Percentiles rank a stretch among this genome's conserved stretches.
Evolutionary conservation across 805 yeast species (phyloP).

Genomic region (Candida dajiaensis): DNA sequence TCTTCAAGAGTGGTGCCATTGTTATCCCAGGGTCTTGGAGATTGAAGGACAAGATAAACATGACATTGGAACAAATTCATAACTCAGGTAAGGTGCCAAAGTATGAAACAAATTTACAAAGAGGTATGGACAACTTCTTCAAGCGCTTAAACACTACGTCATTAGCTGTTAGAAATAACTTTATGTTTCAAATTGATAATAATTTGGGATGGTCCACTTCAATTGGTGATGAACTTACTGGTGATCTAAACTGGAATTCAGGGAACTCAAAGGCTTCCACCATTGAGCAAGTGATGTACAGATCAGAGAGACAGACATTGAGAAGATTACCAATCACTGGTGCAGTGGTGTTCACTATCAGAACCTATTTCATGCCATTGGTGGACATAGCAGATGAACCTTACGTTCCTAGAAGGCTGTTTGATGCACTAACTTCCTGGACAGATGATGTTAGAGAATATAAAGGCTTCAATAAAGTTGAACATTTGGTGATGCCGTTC

Average conservation of each 20-base stretch:
- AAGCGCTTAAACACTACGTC: slow-evolving; percentile 48
- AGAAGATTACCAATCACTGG: slow-evolving; percentile 57
- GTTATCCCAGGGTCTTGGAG: slow-evolving; percentile 69
- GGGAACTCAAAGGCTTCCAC: slow-evolving; percentile 41
- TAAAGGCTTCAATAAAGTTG: slow-evolving; percentile 50
- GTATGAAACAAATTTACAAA: slow-evolving; percentile 49
- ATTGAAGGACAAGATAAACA: slow-evolving; percentile 50
- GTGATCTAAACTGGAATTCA: slow-evolving; percentile 59
- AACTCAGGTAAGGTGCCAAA: slow-evolving; percentile 66
- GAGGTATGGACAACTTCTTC: slow-evolving; percentile 64
- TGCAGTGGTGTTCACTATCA: slow-evolving; percentile 50
- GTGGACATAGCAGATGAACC: slow-evolving; percentile 53
- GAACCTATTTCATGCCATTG: slow-evolving; percentile 58
- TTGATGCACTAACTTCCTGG: slow-evolving; percentile 58
- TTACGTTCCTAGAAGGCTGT: slow-evolving; percentile 51
- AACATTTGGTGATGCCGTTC: slow-evolving; percentile 50
- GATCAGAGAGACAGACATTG: slow-evolving; percentile 62
- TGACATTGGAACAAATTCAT: slow-evolving; percentile 53
- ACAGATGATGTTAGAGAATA: slow-evolving; percentile 52
- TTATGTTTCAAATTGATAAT: slow-evolving; percentile 59
- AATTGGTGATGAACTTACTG: slow-evolving; percentile 50
- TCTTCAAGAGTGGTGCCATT: slow-evolving; percentile 55
- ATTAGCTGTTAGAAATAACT: slow-evolving; percentile 63
- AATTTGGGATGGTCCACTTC: slow-evolving; percentile 59
- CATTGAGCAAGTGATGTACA: slow-evolving; percentile 42